Percentiles rank a stretch among this genome's conserved stretches.
Conservation (phyloP, 2,329 filamentous ascomycete species). For the Tolypocladium guangdongense region DNA sequence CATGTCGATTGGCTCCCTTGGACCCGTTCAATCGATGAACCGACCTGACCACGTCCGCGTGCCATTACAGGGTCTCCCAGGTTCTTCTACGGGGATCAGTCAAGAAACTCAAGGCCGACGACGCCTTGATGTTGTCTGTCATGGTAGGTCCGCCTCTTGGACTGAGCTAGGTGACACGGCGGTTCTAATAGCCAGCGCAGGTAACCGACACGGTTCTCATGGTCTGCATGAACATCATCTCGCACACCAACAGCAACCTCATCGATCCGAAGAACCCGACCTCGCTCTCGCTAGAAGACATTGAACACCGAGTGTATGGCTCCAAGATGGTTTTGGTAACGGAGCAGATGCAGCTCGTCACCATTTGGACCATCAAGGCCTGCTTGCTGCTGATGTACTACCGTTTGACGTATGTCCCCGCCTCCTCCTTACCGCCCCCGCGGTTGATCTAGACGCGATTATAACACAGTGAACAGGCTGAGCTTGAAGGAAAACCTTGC, state of each 20-base stretch:
- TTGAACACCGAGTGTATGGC: slow-evolving; percentile 32
- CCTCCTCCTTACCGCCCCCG: not conserved
- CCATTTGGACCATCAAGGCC: slow-evolving; percentile 44
- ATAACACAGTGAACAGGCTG: slow-evolving; percentile 16
- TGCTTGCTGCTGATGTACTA: slow-evolving; percentile 48
- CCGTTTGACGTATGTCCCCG: slow-evolving; percentile 34
- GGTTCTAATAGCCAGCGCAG: slow-evolving; percentile 11
- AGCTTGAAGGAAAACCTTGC: slow-evolving; percentile 34
- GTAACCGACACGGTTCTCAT: slow-evolving; percentile 42
- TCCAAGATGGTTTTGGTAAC: slow-evolving; percentile 53
- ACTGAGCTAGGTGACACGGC: not conserved
- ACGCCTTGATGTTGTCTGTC: slow-evolving; percentile 43
- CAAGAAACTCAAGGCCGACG: slow-evolving; percentile 40
- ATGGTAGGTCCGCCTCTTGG: slow-evolving; percentile 25
- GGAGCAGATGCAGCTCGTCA: slow-evolving; percentile 50
- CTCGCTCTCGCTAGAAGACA: slow-evolving; percentile 30
- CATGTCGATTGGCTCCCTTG: not conserved
- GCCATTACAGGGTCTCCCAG: slow-evolving; percentile 22
- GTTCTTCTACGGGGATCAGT: slow-evolving; percentile 30
- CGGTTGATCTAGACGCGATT: not conserved
- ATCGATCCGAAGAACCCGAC: slow-evolving; percentile 35
- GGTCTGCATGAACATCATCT: slow-evolving; percentile 42
- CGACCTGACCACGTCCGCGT: not conserved
- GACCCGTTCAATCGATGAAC: not conserved
- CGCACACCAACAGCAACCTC: slow-evolving; percentile 46